Evolutionary conservation across 2,329 filamentous ascomycete species (phyloP).

Genomic region (Fusarium abutilonis): DNA sequence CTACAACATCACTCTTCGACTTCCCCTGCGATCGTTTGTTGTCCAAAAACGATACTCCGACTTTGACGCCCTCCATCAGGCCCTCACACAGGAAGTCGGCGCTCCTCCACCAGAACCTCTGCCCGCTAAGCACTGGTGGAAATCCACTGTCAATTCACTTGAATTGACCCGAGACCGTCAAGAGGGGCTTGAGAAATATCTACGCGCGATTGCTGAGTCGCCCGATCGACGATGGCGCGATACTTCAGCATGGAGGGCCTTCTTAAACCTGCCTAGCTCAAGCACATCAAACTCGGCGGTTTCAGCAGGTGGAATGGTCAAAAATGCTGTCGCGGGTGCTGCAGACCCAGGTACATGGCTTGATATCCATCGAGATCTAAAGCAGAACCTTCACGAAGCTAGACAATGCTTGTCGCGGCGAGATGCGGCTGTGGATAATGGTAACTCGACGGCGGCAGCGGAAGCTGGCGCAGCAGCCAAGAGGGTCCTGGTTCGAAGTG

Average conservation of each 20-base stretch:
- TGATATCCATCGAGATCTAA: slow-evolving; percentile 79
- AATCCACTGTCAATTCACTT: slow-evolving; percentile 74
- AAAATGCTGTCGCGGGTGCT: slow-evolving; percentile 54
- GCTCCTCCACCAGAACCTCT: slow-evolving; percentile 72
- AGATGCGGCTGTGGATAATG: slow-evolving; percentile 61
- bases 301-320: slow-evolving; percentile 57
- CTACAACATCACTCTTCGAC: slow-evolving; percentile 81
- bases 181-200: slow-evolving; percentile 73
- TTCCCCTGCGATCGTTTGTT: slow-evolving; percentile 79
- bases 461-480: slow-evolving; percentile 80
- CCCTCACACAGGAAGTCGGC: slow-evolving; percentile 69
- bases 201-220: slow-evolving; percentile 75
- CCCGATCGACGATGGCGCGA: slow-evolving; percentile 82
- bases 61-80: slow-evolving; percentile 72
- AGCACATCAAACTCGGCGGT: slow-evolving; percentile 60
- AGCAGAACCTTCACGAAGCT: slow-evolving; percentile 69
- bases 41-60: slow-evolving; percentile 86
- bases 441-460: slow-evolving; percentile 56
- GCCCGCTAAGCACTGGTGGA: slow-evolving; percentile 80
- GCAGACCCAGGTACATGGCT: slow-evolving; percentile 77
- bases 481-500: slow-evolving; percentile 74
- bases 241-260: slow-evolving; percentile 75
- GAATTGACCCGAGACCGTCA: slow-evolving; percentile 78
- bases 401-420: slow-evolving; percentile 74
- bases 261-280: slow-evolving; percentile 73